Conservation (phyloP, 345 rosid species). For the Citrus maxima region DNA sequence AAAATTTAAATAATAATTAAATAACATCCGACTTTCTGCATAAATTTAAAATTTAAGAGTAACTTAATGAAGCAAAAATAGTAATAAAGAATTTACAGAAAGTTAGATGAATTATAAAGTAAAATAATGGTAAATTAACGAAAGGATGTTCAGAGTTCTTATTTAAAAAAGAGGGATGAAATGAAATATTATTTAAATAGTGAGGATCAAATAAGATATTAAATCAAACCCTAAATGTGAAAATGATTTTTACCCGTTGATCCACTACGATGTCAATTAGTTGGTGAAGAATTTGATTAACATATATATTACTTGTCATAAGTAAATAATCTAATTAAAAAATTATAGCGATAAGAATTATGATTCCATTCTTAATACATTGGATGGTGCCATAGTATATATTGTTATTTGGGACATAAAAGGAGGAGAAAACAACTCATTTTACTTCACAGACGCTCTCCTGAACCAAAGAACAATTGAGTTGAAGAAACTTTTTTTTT, state of each 20-base stretch:
- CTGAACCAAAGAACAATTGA: not conserved
- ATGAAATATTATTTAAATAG: no score
- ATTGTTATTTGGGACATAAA: not conserved
- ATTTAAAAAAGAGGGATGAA: no score
- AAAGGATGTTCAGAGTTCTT: accelerated
- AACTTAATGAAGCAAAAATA: no score
- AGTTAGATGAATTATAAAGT: no score
- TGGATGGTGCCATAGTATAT: slow-evolving; percentile 2
- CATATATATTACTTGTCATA: not conserved
- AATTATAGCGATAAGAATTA: not conserved
- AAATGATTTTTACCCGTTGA: accelerated
- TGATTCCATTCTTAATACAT: not conserved
- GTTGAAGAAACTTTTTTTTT: not conserved
- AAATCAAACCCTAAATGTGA: no score
- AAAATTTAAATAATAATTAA: no score
- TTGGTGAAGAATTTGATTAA: no score
- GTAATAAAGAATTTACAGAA: accelerated
- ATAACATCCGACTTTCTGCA: accelerated
- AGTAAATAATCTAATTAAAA: not conserved
- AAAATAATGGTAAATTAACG: no score
- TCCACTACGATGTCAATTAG: no score
- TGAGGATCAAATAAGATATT: no score
- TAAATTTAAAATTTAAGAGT: no score
- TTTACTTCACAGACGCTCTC: not conserved
- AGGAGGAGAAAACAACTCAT: not conserved